A percentile compares a stretch with the other conserved stretches of the same genome.
phyloP scores from a whole-genome alignment of 1,284 basidiomycete species.

The Papiliotrema fonsecae region DNA sequence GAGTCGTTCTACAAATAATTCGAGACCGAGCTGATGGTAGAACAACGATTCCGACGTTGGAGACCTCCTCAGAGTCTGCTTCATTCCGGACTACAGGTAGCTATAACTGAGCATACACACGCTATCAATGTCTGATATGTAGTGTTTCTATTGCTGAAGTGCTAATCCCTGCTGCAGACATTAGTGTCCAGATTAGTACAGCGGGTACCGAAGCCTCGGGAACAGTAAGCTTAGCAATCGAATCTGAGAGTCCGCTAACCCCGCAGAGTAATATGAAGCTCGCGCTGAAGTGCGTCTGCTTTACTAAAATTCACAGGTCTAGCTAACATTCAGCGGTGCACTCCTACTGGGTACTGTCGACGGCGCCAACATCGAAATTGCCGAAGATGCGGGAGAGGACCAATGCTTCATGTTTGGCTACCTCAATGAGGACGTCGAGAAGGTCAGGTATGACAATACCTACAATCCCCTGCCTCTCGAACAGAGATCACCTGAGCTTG shows the following conservation, averaged over 20 bases:
- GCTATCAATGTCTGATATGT: conserved; percentile 6
- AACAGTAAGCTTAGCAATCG: conserved; percentile 22
- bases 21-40: conserved; percentile 12
- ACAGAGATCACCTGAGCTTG: conserved; percentile 72
- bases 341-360: conserved; percentile 63
- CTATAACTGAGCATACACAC: neutral
- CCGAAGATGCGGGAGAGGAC: conserved; percentile 74
- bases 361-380: conserved; percentile 90
- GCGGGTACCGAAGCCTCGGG: conserved; percentile 73
- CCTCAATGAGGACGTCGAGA: conserved; percentile 58
- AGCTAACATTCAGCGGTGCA: conserved; percentile 55
- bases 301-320: neutral
- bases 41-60: conserved; percentile 83
- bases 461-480: conserved; percentile 75
- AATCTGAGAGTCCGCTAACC: conserved; percentile 1
- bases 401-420: conserved; percentile 52
- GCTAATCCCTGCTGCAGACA: conserved; percentile 83
- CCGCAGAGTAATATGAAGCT: conserved; percentile 74
- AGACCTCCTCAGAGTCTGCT: conserved; percentile 73
- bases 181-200: conserved; percentile 88
- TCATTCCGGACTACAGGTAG: conserved; percentile 64
- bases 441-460: conserved; percentile 72
- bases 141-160: conserved; percentile 77
- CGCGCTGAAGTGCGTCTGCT: conserved; percentile 53
- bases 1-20: conserved; percentile 4